Conservation (phyloP, 108 stramenopile genomes). For the Stephanodiscus minutulus region DNA sequence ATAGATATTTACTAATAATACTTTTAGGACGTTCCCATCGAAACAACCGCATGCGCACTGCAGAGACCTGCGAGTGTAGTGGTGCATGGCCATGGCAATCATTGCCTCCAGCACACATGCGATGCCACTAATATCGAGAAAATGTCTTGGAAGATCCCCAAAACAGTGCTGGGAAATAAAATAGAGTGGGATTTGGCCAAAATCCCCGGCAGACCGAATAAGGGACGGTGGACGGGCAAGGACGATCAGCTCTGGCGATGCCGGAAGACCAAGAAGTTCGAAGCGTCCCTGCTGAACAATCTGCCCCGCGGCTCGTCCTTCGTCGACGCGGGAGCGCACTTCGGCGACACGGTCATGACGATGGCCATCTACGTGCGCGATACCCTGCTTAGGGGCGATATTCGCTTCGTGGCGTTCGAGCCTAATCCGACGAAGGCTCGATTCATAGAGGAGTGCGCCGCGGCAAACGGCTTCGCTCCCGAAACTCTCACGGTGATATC, state of each 20-base stretch:
- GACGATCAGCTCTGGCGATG: constrained; percentile 48
- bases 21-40: too few species aligned
- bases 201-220: constrained; percentile 25
- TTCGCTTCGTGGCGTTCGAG: constrained; percentile 41
- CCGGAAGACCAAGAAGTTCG: constrained; percentile 36
- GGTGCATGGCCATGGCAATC: too few species aligned
- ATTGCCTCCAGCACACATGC: too few species aligned
- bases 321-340: constrained; percentile 42
- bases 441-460: constrained; percentile 30
- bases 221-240: constrained; percentile 36
- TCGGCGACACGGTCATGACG: constrained; percentile 47
- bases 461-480: constrained; percentile 28
- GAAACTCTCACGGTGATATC: constrained; percentile 23
- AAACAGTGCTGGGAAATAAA: constrained; percentile 30
- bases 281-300: constrained; percentile 29
- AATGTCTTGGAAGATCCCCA: constrained; percentile 24
- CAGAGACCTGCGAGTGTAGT: too few species aligned
- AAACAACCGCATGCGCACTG: too few species aligned
- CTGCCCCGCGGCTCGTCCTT: constrained; percentile 35
- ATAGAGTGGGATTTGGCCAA: constrained; percentile 21
- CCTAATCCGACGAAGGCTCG: constrained; percentile 26
- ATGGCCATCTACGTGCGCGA: constrained; percentile 38
- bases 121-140: background rate
- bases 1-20: too few species aligned
- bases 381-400: constrained; percentile 19